Evolutionary conservation across 2,329 filamentous ascomycete species (phyloP), one percentile per base, ranked within the genome.

Genomic region (Neopestalotiopsis sp.): DNA sequence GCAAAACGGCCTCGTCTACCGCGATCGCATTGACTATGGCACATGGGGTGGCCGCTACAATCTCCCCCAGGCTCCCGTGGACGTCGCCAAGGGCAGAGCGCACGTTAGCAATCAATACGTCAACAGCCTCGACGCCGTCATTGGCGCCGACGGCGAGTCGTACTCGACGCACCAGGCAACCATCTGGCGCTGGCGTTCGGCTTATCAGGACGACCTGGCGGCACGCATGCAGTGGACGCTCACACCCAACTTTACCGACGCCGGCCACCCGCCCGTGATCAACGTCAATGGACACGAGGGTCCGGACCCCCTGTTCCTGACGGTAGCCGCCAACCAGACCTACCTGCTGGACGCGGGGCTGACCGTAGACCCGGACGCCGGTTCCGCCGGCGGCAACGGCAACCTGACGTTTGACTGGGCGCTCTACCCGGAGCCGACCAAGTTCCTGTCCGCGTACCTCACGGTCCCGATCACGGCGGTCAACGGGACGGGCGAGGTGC

Each of bases 1-100:
- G n/a, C 81, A 81, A 57, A 84, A 85, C 65, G 83, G 83, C 1
- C 76, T 85, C 3, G 79, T 79, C 61, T 77, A 77, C n/a, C 78
- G 80, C 0, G 81, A 83, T 20, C 79, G 78, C 69, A 81, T 81
- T 0, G 74, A 80, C 28, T 85, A 79, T 70, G 83, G 83, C 4
- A 78, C 78, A 5, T 84, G 83, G 83, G 82, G 83, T 24, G 83
- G 83, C 0, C 75, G 82, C 6, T 84, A 83, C 68, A 67, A 81
- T 86, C 67, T 76, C 76, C 62, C 62, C 1, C 32, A 42, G 38
- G 38, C 61, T 10, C 17, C n/a, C 20, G 24, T 24, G 3, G 40
- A 64, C 24, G 6, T 20, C 14, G 68, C 70, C 32, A 73, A 38
- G 14, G 66, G 62, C n/a, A 28, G 58, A 1, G 28, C 13, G 4